phyloP scores from a whole-genome alignment of 495 filamentous ascomycete genomes.

The Penicillium psychrofluorescens region DNA sequence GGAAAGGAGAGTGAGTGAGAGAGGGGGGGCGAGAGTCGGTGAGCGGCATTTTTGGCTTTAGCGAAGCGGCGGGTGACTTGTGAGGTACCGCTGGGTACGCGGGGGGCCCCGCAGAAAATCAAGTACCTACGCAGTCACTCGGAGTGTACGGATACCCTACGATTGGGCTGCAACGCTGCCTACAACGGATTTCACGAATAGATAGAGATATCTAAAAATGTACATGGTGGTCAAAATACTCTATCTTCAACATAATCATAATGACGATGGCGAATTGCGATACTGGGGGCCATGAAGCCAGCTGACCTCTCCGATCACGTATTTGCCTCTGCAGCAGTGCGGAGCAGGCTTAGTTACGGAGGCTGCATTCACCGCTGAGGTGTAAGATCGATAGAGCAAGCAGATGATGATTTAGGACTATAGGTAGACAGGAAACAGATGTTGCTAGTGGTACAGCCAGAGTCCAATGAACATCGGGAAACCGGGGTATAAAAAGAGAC shows the following conservation, averaged over 20 bases:
- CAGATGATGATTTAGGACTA: constrained; percentile 10
- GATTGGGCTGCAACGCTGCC: constrained; percentile 6
- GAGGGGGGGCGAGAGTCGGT: constrained; percentile 20
- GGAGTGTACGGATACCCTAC: too few species aligned
- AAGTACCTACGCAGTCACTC: constrained; percentile 1
- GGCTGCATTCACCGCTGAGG: too few species aligned
- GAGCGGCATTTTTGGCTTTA: constrained; percentile 20
- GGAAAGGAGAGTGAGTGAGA: constrained; percentile 11
- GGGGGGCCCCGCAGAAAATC: neutral
- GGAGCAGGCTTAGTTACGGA: too few species aligned
- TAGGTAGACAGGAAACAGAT: constrained; percentile 8
- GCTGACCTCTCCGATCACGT: neutral
- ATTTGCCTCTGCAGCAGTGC: too few species aligned
- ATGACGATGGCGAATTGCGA: too few species aligned
- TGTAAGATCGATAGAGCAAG: neutral
- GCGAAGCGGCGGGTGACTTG: constrained; percentile 13
- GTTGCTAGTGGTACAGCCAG: constrained; percentile 31
- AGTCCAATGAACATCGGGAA: constrained; percentile 27
- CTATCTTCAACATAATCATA: too few species aligned
- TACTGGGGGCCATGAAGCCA: neutral
- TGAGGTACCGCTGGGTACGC: constrained; percentile 1
- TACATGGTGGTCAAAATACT: too few species aligned
- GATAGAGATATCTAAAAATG: neutral
- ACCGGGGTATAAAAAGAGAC: constrained; percentile 25
- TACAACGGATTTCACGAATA: neutral